Conservation (phyloP, 495 filamentous ascomycete species). For the Staphylotrichum tortipilum region DNA sequence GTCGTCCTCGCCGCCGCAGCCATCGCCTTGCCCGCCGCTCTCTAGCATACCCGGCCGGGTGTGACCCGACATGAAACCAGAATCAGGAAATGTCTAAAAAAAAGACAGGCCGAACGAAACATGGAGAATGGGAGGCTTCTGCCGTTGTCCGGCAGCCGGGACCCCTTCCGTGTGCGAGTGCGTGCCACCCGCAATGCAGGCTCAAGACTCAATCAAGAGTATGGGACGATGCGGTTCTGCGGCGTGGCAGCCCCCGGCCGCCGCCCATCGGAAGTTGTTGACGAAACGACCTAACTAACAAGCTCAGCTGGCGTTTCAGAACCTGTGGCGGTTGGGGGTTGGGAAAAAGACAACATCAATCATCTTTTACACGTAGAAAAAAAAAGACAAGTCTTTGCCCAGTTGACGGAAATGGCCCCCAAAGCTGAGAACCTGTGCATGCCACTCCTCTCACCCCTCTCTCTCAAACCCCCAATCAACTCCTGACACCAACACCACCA, state of each 20-base stretch:
- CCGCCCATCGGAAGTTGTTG: too few species aligned
- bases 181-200: too few species aligned
- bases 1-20: too few species aligned
- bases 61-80: neutral
- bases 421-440: too few species aligned
- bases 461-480: neutral
- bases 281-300: neutral
- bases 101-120: neutral
- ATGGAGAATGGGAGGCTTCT: neutral
- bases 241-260: neutral
- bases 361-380: too few species aligned
- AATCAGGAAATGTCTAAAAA: neutral
- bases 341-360: too few species aligned
- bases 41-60: neutral
- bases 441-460: too few species aligned
- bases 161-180: neutral
- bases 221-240: neutral
- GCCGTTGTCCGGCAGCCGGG: neutral
- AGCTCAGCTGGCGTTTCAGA: conserved; percentile 9
- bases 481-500: neutral
- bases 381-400: too few species aligned
- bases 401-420: too few species aligned
- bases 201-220: neutral
- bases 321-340: neutral
- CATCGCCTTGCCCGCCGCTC: too few species aligned